Evolutionary conservation across 140 eudicot genomes (phyloP), one percentile per base, ranked within the genome.

Genomic region (Bidens hawaiensis): DNA sequence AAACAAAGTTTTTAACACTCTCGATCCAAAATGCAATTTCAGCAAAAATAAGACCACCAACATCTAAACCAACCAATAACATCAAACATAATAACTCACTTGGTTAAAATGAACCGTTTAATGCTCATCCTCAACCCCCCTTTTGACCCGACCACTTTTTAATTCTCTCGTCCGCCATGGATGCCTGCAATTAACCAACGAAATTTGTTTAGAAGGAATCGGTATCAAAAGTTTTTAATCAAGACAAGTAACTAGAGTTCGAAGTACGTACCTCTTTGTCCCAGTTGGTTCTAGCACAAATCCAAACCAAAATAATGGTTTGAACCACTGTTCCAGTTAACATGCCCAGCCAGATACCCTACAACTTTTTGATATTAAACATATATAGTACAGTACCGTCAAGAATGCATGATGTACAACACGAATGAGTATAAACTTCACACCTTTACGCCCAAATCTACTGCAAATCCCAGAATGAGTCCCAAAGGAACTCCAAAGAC

Each of bases 321-420:
- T 79, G 80, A 15, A 74, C 60, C 8, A 53, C 40, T 4, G 74
- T 70, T 43, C 80, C 84, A 9, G 65, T 46, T 51, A 75, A 49
- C 78, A 79, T 74, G 49, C 84, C 77, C 28, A 69, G 34, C 83
- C 83, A 78, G 22, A 78, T 67, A 63, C 83, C 91, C 91, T 83
- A 77, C 68, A 71, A 11, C 12, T 25, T 52, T 26, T 14, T 6
- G 0, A 53, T 24, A 12, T 53, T 53, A 23, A 6, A 3, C 24
- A 5, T 3, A 12, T 24, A 33, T 0, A 12, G 11, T 0, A 33
- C 11, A 10, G 17, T 7, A 22, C 1, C 3, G 6, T 4, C 25
- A 12, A 4, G 4, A 30, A 34, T 34, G 11, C 8, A 22, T 19
- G 4, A 4, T 19, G 5, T 33, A 15, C 3, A 10, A 17, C 17